Conservation (phyloP, 345 rosid genomes). For the Camelina neglecta region DNA sequence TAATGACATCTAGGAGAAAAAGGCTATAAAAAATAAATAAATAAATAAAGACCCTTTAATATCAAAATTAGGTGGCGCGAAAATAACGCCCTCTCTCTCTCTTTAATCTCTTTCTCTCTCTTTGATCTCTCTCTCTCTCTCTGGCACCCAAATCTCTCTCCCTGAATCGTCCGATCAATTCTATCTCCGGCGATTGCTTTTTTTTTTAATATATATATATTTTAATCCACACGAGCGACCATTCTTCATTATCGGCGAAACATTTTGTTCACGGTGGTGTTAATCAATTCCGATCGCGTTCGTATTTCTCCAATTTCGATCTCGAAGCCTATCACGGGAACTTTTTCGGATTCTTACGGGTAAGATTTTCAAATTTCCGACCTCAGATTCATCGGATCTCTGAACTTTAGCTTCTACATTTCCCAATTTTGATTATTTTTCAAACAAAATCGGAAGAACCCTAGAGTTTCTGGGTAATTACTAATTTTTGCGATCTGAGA, state of each 20-base stretch:
- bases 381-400: conserved; percentile 32
- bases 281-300: conserved; percentile 10
- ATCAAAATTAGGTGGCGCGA: conserved; percentile 76
- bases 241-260: conserved; percentile 27
- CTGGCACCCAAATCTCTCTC: background rate
- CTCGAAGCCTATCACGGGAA: conserved; percentile 29
- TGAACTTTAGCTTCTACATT: conserved; percentile 18
- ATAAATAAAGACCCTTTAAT: conserved; percentile 31
- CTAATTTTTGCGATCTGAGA: conserved; percentile 21
- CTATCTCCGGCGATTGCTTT: conserved; percentile 27
- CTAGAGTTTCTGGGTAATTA: conserved; percentile 32
- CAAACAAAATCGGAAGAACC: conserved; percentile 23
- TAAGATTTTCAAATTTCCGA: background rate
- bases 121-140: conserved; percentile 29
- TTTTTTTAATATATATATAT: too few relatives aligned
- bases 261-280: background rate
- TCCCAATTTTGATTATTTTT: conserved; percentile 14
- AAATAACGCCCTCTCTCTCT: conserved; percentile 53
- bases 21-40: too few relatives aligned
- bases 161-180: conserved; percentile 31
- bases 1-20: too few relatives aligned
- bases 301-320: conserved; percentile 15
- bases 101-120: conserved; percentile 16
- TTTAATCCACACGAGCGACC: background rate
- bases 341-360: background rate